These are phyloP conservation scores for Turritis glabra DNA, from an alignment of 345 rosid genomes.

Conservation along the genomic window DNA sequence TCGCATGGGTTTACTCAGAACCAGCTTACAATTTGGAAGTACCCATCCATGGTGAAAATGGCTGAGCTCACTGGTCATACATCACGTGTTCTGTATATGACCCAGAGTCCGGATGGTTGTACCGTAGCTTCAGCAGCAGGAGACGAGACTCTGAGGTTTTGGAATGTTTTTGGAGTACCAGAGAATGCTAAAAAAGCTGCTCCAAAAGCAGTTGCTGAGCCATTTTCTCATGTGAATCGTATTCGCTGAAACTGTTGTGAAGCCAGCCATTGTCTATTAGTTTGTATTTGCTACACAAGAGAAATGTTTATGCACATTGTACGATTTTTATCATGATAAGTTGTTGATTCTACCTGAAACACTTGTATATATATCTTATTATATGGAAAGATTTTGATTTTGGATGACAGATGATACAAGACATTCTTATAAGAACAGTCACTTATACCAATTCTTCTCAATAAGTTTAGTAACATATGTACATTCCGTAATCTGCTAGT, in stretches of 20 bases:
- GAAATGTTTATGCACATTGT: too few species aligned
- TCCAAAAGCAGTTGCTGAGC: neutral
- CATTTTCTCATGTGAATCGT: conserved; percentile 9
- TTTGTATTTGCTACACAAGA: neutral
- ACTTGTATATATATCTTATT: too few species aligned
- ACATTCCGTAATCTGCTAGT: too few species aligned
- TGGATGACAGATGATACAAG: too few species aligned
- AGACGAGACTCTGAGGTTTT: neutral
- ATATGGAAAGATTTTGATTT: too few species aligned
- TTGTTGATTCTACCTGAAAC: too few species aligned
- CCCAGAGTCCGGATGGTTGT: conserved; percentile 8
- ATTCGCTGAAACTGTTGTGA: conserved; percentile 9
- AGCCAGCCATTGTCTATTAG: neutral
- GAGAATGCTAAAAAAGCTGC: neutral
- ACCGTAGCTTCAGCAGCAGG: conserved; percentile 12
- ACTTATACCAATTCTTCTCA: too few species aligned
- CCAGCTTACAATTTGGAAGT: conserved; percentile 27
- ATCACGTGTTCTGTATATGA: neutral
- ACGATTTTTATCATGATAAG: too few species aligned
- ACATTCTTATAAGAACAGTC: too few species aligned
- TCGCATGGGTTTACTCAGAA: conserved; percentile 22
- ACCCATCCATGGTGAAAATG: conserved; percentile 23
- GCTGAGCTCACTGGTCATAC: conserved; percentile 21
- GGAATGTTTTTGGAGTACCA: conserved; percentile 27
- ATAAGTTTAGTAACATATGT: too few species aligned